Conservation (phyloP, 257 asterid genomes). For the Leptodermis oblonga region DNA sequence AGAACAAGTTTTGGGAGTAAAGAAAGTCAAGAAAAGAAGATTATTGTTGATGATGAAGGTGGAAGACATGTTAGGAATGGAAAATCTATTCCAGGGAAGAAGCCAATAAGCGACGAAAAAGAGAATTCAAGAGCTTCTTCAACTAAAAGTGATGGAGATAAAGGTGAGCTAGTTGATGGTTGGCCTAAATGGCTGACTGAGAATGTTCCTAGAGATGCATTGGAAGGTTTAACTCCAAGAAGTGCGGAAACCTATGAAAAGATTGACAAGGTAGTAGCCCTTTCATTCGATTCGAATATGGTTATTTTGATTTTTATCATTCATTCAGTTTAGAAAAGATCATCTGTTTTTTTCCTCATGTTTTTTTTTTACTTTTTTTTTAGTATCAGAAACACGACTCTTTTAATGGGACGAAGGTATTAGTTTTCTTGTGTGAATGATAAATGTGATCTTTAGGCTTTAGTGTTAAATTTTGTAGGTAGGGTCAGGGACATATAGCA, state of each 20-base stretch:
- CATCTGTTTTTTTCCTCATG: no score
- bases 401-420: background rate
- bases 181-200: slow-evolving; percentile 87
- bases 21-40: slow-evolving; percentile 24
- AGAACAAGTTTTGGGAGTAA: slow-evolving; percentile 21
- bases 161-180: slow-evolving; percentile 55
- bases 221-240: slow-evolving; percentile 65
- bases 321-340: background rate
- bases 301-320: background rate
- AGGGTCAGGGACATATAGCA: slow-evolving; percentile 80
- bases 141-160: slow-evolving; percentile 14
- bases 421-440: background rate
- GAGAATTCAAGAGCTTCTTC: background rate
- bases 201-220: slow-evolving; percentile 55
- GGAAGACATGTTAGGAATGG: slow-evolving; percentile 13
- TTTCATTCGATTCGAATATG: background rate
- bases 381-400: no score
- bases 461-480: slow-evolving; percentile 33
- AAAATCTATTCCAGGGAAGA: slow-evolving; percentile 1
- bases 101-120: background rate
- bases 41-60: slow-evolving; percentile 13
- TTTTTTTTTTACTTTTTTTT: no score
- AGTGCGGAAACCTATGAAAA: slow-evolving; percentile 77
- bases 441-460: background rate
- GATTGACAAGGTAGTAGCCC: slow-evolving; percentile 60